A percentile compares a stretch with the other conserved stretches of the same genome.
Evolutionary conservation across 78 protist species (phyloP).

Genomic region (Emiliania huxleyi): DNA sequence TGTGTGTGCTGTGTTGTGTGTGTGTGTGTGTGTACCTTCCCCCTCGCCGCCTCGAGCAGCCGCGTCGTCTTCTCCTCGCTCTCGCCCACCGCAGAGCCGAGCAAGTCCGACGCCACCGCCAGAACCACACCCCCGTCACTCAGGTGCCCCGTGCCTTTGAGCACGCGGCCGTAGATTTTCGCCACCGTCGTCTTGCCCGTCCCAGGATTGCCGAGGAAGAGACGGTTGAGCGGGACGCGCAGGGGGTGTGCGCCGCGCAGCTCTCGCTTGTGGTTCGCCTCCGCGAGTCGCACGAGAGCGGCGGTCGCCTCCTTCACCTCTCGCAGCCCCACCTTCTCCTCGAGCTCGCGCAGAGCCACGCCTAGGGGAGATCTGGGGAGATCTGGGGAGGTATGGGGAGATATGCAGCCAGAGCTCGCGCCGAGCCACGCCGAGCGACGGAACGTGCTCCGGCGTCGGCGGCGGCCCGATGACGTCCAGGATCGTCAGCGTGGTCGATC

Average conservation of each 20-base stretch:
- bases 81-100: constrained; percentile 17
- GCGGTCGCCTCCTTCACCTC: constrained; percentile 38
- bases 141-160: neutral
- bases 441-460: neutral
- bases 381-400: too few relatives aligned
- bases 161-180: neutral
- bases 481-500: neutral
- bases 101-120: constrained; percentile 21
- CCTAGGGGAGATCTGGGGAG: too few relatives aligned
- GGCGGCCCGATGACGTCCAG: neutral
- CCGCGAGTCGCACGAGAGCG: neutral
- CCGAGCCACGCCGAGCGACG: neutral
- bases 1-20: too few relatives aligned
- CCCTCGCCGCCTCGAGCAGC: neutral
- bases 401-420: too few relatives aligned
- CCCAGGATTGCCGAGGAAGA: constrained; percentile 34
- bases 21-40: too few relatives aligned
- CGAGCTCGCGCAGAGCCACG: constrained; percentile 14
- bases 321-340: constrained; percentile 29
- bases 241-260: neutral
- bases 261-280: constrained; percentile 32
- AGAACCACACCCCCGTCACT: neutral
- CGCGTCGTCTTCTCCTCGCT: neutral
- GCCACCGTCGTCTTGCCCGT: constrained; percentile 50
- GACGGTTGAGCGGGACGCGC: neutral